Conservation (phyloP, 257 asterid species). For the Nemophila menziesii region DNA sequence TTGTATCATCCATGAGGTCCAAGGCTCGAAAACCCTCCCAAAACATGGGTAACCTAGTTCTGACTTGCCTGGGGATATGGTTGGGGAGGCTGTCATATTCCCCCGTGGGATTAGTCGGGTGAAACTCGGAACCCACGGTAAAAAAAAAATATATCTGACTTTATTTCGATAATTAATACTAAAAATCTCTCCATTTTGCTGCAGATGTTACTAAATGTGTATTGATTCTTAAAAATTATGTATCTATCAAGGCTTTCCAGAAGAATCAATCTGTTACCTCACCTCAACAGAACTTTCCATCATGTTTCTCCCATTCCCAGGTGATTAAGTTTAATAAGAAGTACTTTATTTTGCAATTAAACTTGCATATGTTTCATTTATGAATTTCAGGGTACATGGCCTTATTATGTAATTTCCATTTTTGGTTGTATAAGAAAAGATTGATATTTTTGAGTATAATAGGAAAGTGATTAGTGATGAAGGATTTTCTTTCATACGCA, state of each 20-base stretch:
- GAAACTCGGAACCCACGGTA: too few species aligned
- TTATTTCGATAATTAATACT: too few species aligned
- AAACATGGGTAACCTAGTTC: too few species aligned
- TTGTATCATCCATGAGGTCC: too few species aligned
- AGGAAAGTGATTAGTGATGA: not conserved
- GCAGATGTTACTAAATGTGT: constrained; percentile 14
- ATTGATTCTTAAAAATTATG: constrained; percentile 27
- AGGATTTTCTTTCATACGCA: constrained; percentile 6
- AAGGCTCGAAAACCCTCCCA: too few species aligned
- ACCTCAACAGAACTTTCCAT: constrained; percentile 14
- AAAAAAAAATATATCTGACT: not conserved
- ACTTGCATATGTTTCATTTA: not conserved
- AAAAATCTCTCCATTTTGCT: not conserved
- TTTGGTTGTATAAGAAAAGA: not conserved
- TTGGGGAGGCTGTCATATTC: too few species aligned
- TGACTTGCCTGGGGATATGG: too few species aligned
- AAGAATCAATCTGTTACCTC: constrained; percentile 22
- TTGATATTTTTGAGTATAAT: not conserved
- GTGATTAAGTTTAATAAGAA: constrained; percentile 12
- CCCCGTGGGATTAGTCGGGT: too few species aligned
- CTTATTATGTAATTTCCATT: too few species aligned
- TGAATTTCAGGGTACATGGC: not conserved
- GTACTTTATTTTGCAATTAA: not conserved
- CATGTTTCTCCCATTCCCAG: constrained; percentile 28
- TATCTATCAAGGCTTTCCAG: constrained; percentile 40